These are phyloP conservation scores for Saksenaea oblongispora DNA, from an alignment of 371 early-diverging fungal species.

Conservation along the genomic window DNA sequence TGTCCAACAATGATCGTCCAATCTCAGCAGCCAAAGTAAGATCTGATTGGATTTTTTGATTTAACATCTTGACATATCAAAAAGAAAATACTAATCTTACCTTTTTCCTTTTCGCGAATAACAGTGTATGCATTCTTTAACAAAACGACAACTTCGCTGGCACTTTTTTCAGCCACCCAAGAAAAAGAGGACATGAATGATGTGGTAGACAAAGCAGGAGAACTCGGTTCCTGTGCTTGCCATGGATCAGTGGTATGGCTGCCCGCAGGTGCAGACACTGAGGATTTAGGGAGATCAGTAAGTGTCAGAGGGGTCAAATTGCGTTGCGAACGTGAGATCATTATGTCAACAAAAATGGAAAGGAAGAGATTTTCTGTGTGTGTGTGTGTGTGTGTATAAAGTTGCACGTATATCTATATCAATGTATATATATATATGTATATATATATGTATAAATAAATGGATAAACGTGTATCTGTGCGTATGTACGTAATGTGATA, in stretches of 20 bases:
- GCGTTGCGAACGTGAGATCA: slow-evolving; percentile 7
- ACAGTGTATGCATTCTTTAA: slow-evolving; percentile 41
- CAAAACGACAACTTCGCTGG: slow-evolving; percentile 32
- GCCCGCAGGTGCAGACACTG: slow-evolving; percentile 5
- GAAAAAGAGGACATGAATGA: slow-evolving; percentile 41
- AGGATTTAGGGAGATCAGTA: slow-evolving; percentile 2
- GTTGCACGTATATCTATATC: slow-evolving; percentile 18
- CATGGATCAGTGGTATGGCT: slow-evolving; percentile 2
- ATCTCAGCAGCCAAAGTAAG: slow-evolving; percentile 58
- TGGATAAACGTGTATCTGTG: no score
- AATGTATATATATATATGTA: no score
- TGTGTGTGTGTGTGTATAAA: slow-evolving; percentile 7
- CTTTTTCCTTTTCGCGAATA: slow-evolving; percentile 42
- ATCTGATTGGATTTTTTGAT: slow-evolving; percentile 28
- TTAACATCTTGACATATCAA: neutral
- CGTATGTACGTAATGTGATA: no score
- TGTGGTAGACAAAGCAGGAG: slow-evolving; percentile 33
- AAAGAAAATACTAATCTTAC: slow-evolving; percentile 12
- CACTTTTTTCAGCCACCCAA: slow-evolving; percentile 47
- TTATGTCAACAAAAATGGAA: slow-evolving; percentile 5
- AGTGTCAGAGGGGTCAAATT: slow-evolving; percentile 5
- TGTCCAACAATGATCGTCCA: slow-evolving; percentile 57
- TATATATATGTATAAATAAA: neutral
- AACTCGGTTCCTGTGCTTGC: slow-evolving; percentile 16
- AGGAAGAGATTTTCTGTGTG: no score